phyloP scores from a whole-genome alignment of 176 grass and related monocot species.

The Avena sativa region DNA sequence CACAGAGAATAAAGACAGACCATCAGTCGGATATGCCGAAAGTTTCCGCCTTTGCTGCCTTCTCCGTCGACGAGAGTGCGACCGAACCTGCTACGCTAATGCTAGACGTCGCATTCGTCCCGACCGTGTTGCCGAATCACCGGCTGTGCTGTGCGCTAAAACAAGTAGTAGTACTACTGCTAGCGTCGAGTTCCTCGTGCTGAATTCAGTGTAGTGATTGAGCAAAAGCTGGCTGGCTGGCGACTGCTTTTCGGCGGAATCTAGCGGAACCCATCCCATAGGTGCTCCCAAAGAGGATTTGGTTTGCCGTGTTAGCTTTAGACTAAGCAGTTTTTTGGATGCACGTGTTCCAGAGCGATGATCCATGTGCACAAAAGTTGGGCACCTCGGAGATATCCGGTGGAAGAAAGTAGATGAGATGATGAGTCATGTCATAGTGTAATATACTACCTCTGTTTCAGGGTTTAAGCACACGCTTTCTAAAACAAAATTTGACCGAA shows the following conservation, averaged over 20 bases:
- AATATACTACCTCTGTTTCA: too few relatives aligned
- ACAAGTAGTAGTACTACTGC: too few relatives aligned
- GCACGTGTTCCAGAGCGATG: slow-evolving; percentile 11
- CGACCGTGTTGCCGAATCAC: too few relatives aligned
- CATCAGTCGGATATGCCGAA: neutral
- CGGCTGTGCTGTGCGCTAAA: too few relatives aligned
- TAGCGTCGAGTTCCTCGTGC: slow-evolving; percentile 10
- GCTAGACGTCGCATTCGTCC: neutral
- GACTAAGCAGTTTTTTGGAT: neutral
- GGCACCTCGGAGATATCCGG: neutral
- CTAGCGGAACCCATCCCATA: neutral
- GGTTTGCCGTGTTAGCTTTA: slow-evolving; percentile 2
- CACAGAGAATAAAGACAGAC: neutral
- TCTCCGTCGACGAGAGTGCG: neutral
- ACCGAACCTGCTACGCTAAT: neutral
- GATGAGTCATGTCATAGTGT: neutral
- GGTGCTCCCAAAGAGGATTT: neutral
- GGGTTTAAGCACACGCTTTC: too few relatives aligned
- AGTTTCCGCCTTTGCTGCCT: slow-evolving; percentile 13
- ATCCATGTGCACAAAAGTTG: neutral
- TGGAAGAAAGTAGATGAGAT: neutral
- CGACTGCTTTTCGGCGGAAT: neutral
- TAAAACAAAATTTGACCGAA: too few relatives aligned
- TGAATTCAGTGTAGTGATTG: neutral
- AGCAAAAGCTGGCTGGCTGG: neutral